Base-by-base conservation (phyloP, 768 basidiomycete genomes). In the Boletus barrowsii region DNA sequence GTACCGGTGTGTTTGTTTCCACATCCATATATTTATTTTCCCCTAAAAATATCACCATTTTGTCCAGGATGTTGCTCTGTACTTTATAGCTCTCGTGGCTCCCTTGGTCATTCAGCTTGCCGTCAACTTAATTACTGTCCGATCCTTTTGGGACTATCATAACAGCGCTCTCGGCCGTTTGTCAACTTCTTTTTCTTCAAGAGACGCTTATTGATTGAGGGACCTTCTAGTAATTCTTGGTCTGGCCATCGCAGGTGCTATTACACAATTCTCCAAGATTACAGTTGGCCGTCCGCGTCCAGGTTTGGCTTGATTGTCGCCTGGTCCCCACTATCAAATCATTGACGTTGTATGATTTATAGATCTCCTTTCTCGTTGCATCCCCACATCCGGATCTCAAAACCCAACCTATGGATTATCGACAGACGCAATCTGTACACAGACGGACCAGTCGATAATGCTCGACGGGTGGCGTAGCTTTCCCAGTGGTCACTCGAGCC, bases 391-490 rank as follows among this genome's bases (percentile, higher is more conserved):
- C 0, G 90, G 86, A 5, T 77, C 88, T 4, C 72, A 70, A 2
- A 87, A 97, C 63, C 81, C 85, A 6, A 66, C 77, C 1, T 96
- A 82, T 59, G 88, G 90, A 0, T 74, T 98, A 9, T 83, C 86
- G 0, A 83, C 78, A n/a, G 81, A 79, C 49, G 77, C 80, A 6
- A 84, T 96, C 49, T 99, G 97, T 70, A 91, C 90, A 1, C 86
- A 87, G 62, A 76, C 81, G 5, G 72, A 89, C 58, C 61, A 68
- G 17, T 58, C 65, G 9, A 78, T 86, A 26, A 69, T 94, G 59
- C 73, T 76, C 29, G 92, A 96, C 72, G 95, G 94, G 2, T 98
- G 92, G 76, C 82, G 90, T 61, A 94, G 92, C 65, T 97, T 98
- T 70, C 88, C 88, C 14, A 92, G 90, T 50, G 95, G 95, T 1